Base-by-base conservation (phyloP, 2,329 filamentous ascomycete species). In the Penicillium sp. region DNA sequence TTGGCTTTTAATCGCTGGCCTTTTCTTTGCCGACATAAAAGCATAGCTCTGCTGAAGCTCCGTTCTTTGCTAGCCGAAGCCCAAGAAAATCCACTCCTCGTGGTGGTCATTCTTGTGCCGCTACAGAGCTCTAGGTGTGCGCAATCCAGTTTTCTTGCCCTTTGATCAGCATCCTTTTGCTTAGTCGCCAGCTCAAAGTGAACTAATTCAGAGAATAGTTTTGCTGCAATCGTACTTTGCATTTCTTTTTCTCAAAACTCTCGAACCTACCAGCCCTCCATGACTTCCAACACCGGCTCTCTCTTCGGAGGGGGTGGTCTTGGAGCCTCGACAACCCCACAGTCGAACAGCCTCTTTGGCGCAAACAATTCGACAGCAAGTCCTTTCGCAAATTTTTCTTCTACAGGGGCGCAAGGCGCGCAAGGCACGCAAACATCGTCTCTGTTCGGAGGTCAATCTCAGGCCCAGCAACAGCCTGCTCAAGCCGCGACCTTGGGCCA, bases 401-500 rank as follows among this genome's bases (percentile, higher is more conserved):
- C 57, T 19, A 55, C 47, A 26, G 35, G 53, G 21, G 41, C 59
- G 12, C 64, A 67, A 45, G 50, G 51, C 13, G 44, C 46, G 8
- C 56, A 57, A 26, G 22, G 17, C 32, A 32, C 48, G 12, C 57
- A 57, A 28, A 45, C 54, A 32, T 56, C 64, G 42, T 55, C 57
- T 45, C 48, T 66, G 53, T 54, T 58, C 49, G 56, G 50, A 22
- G 60, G 59, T 37, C 56, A 62, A 41, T 41, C 61, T 12, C 53
- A 58, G n/a, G n/a, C 53, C 15, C 56, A 62, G 39, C 38, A 49
- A 43, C 49, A 54, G 47, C 51, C 53, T 6, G 46, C 51, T 17
- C 64, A 64, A 41, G 45, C 60, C 44, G 63, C 62, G 13, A 46
- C 60, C 39, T 51, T 66, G 43, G 62, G 63, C 21, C 64, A 66